Evolutionary conservation across 768 basidiomycete genomes (phyloP), one percentile per base, ranked within the genome.

Genomic region (Tricholoma saponaceum): DNA sequence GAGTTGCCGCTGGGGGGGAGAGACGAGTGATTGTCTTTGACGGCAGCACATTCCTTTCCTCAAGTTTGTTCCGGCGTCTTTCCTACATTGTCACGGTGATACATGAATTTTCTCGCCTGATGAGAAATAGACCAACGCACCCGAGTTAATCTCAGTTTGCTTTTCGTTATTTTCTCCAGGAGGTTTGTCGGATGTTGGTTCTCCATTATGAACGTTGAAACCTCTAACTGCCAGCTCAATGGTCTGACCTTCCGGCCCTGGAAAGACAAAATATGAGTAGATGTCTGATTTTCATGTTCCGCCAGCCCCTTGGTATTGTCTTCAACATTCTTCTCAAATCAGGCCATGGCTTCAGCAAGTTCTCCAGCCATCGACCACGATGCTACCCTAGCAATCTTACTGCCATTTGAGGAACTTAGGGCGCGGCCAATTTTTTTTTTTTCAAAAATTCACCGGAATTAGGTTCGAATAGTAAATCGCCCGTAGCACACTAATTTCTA

Each of bases 131-230:
- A 35, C 49, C 43, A 35, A 66, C 74, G 14, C 63, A 79, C 77
- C 46, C 73, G 76, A 32, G 68, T 69, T 13, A 85, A 54, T 64
- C 78, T 79, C 47, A 84, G 70, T 61, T 79, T 83, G 47, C 81
- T 74, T 51, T 73, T 43, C 25, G 68, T 60, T 25, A 82, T 69
- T 20, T 68, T 67, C 43, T 79, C 72, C 4, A 64, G 60, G 41
- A 68, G 54, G 18, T 49, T 49, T 49, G 26, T 49, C 16, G 50
- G 61, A 57, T 33, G 57, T 51, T 18, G 67, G 54, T 7, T 59
- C 59, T 3, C 30, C 56, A 37, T 25, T 12, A 13, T 59, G 23
- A 76, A 62, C 28, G 75, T 71, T 8, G 75, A 60, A 5, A 72
- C 60, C 57, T 82, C 81, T 20, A 74, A 67, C 52, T 10, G 57